Base-by-base conservation (phyloP, 495 filamentous ascomycete species). In the Polyplosphaeria fusca region DNA sequence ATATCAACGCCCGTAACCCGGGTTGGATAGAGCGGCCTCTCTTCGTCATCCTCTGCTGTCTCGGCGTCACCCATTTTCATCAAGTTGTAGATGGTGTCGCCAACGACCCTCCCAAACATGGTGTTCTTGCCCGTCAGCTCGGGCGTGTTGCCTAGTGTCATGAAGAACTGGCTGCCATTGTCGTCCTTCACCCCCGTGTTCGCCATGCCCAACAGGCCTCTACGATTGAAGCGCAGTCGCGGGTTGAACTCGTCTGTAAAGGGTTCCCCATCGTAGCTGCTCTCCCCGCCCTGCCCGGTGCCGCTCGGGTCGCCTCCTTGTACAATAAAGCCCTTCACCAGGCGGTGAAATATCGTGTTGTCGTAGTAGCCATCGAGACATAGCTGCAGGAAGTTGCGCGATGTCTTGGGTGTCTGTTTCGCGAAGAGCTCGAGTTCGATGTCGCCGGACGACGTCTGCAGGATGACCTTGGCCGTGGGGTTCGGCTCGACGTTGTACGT, bases 91-190 rank as follows among this genome's bases (percentile, higher is more conserved):
- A 99, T 90, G 49, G 90, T 96, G 53, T 96, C 91, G 3, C 93
- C 93, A 37, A 86, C 90, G 49, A 99, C 78, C 50, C 94, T 79
- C 40, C 93, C 93, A 74, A 99, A 97, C 64, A 74, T 57, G 9
- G 72, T 73, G 43, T 70, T 95, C 67, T 88, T 85, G 52, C 86
- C 87, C 44, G 84, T 86, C 70, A 99, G 66, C 73, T 97, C 91
- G 27, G 86, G 81, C 47, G 88, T 86, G 47, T 86, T 86, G 25
- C 79, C 85, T 40, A 99, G 76, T 1, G 93, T 96, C 48, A 99
- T 81, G 72, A 99, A 99, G 76, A 97, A 97, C 74, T 99, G 93
- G 71, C 89, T 94, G 38, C 88, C 87, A 72, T 96, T 95, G 25
- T 85, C 84, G 60, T 91, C 82, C 60, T 87, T 86, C 38, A 68